Evolutionary conservation across 305 asterid genomes (phyloP), one percentile per base, ranked within the genome.

Genomic region (Caryopteris hybrid): DNA sequence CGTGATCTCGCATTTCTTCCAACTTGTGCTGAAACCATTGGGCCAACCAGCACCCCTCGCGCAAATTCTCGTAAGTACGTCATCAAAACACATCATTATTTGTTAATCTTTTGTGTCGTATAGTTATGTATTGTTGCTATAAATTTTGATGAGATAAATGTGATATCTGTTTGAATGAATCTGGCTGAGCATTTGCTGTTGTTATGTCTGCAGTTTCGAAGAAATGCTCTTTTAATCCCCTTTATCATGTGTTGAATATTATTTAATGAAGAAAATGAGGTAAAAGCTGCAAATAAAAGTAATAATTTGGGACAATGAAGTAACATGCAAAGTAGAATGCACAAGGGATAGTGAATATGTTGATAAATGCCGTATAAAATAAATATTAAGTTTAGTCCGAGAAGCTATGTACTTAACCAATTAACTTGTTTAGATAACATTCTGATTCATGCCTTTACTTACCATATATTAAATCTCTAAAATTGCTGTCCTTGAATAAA

Each of bases 1-100:
- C 51, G 97, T 91, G 33, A 85, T 91, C 70, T 91, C 97, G 8
- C 99, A 95, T 78, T 78, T 95, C 80, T 79, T 95, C 61, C 98
- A 88, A 74, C 79, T 95, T 72, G 65, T 95, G 71, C 90, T 95
- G 57, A 85, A 78, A 82, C 98, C 99, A 38, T 74, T 89, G 12
- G 97, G 99, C 65, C 96, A 89, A 72, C 92, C 99, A 2, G 91
- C 85, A 42, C 99, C 99, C 39, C 83, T 95, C 68, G 96, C 96
- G 61, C 99, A 95, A 69, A 88, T 89, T 79, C 98, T 95, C 87
- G 99, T 95, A 95, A 84, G 98, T 89, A 91, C 66, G 97, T 86
- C 86, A 66, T 61, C 84, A 43, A 22, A 75, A 77, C 80, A 68
- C 76, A 69, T 22, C 36, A 23, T 8, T 52, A 14, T 68, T 7